These are phyloP conservation scores for Hysterangium stoloniferum DNA, from an alignment of 768 basidiomycete species.

Conservation along the genomic window DNA sequence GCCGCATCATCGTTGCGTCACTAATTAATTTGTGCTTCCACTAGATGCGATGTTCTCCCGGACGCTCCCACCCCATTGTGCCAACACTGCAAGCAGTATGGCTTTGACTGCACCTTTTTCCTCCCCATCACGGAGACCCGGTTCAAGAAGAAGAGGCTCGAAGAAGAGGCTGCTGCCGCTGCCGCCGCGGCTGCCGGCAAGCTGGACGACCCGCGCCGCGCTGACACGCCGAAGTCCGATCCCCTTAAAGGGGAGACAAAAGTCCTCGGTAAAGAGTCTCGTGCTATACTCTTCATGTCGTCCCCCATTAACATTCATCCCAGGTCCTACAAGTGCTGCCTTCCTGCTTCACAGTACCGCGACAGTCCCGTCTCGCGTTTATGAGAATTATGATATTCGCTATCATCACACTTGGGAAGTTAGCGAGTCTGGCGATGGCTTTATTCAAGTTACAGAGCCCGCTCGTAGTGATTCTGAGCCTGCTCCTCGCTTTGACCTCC, in stretches of 20 bases:
- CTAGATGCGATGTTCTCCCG: slow-evolving; percentile 74
- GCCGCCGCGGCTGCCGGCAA: slow-evolving; percentile 15
- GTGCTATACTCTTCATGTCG: background rate
- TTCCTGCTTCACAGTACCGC: slow-evolving; percentile 89
- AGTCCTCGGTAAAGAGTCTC: slow-evolving; percentile 37
- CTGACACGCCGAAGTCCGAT: slow-evolving; percentile 41
- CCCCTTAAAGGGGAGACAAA: slow-evolving; percentile 47
- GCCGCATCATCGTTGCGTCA: background rate
- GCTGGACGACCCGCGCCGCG: slow-evolving; percentile 20
- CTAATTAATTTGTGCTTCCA: background rate
- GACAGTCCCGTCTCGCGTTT: slow-evolving; percentile 74
- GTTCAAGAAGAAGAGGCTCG: slow-evolving; percentile 91
- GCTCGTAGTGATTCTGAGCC: slow-evolving; percentile 40
- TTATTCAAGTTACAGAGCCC: slow-evolving; percentile 74
- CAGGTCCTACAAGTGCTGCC: slow-evolving; percentile 81
- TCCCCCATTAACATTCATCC: background rate
- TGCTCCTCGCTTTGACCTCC: slow-evolving; percentile 51
- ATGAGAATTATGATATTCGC: slow-evolving; percentile 81
- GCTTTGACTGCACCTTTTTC: slow-evolving; percentile 94
- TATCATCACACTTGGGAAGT: slow-evolving; percentile 89
- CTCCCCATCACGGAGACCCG: slow-evolving; percentile 97
- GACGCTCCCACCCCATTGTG: slow-evolving; percentile 77
- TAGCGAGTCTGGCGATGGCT: slow-evolving; percentile 73
- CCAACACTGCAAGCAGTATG: slow-evolving; percentile 91
- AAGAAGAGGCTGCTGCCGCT: slow-evolving; percentile 49